Conservation (phyloP, 345 rosid species). For the Salix caprea region DNA sequence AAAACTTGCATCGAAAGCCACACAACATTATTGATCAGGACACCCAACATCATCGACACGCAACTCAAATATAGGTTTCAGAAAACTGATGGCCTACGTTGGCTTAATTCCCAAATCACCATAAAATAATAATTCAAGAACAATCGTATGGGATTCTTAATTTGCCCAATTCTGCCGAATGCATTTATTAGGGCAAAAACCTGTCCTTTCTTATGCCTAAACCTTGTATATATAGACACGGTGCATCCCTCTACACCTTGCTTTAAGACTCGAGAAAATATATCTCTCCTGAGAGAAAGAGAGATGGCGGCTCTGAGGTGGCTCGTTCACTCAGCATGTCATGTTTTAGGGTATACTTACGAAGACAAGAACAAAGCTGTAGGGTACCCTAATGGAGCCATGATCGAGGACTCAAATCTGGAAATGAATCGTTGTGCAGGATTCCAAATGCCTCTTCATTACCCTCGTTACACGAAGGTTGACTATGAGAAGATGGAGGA, state of each 20-base stretch:
- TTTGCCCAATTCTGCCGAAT: no score
- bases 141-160: neutral
- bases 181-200: neutral
- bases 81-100: neutral
- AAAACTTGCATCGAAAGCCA: conserved; percentile 6
- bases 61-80: conserved; percentile 9
- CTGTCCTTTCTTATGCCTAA: neutral
- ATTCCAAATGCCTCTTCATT: conserved; percentile 67
- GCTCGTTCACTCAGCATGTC: conserved; percentile 45
- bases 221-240: neutral
- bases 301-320: conserved; percentile 35
- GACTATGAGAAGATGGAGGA: conserved; percentile 75
- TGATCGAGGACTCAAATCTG: neutral
- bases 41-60: conserved; percentile 6
- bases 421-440: conserved; percentile 19
- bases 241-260: neutral
- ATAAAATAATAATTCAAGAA: no score
- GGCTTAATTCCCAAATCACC: neutral
- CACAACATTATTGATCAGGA: conserved; percentile 9
- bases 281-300: neutral
- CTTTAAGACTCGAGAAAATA: neutral
- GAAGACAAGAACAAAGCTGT: neutral
- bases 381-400: conserved; percentile 14
- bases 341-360: conserved; percentile 29
- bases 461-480: conserved; percentile 52